Evolutionary conservation across 169 alveolate genomes (phyloP).

Genomic region (Eimeria praecox): DNA sequence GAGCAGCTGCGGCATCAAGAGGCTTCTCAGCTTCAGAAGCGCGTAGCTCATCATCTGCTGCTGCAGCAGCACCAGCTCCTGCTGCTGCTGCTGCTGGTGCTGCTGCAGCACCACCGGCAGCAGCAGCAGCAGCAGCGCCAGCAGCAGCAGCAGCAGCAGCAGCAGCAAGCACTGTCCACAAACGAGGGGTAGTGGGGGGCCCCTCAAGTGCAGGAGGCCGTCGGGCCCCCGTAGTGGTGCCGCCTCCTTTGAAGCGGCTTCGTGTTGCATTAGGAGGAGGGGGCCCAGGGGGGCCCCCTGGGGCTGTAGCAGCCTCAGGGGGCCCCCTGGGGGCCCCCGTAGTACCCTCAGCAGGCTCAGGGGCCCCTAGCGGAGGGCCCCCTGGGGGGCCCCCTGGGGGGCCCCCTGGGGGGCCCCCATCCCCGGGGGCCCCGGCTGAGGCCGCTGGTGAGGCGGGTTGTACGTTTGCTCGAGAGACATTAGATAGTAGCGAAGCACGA

Average conservation of each 20-base stretch:
- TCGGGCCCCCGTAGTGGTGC: too few species aligned
- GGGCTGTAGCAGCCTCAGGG: too few species aligned
- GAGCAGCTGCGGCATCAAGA: too few species aligned
- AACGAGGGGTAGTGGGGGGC: too few species aligned
- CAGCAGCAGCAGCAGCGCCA: background rate
- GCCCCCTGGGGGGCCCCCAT: background rate
- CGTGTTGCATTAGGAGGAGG: background rate
- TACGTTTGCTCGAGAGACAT: background rate
- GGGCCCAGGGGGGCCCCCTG: background rate
- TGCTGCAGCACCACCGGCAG: constrained; percentile 19
- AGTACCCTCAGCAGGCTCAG: too few species aligned
- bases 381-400: too few species aligned
- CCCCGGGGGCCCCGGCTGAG: background rate
- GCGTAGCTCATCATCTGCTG: background rate
- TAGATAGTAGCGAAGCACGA: background rate
- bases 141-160: constrained; percentile 22
- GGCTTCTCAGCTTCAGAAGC: background rate
- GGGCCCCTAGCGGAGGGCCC: too few species aligned
- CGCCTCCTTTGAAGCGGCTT: background rate
- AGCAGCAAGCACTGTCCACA: background rate
- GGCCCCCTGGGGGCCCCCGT: background rate
- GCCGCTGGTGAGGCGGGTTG: background rate
- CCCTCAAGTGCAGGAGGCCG: too few species aligned
- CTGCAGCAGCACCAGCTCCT: constrained; percentile 26
- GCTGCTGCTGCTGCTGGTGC: background rate